Evolutionary conservation across 2,329 filamentous ascomycete species (phyloP), one percentile per base, ranked within the genome.

Genomic region (Cladorrhinum sp.): DNA sequence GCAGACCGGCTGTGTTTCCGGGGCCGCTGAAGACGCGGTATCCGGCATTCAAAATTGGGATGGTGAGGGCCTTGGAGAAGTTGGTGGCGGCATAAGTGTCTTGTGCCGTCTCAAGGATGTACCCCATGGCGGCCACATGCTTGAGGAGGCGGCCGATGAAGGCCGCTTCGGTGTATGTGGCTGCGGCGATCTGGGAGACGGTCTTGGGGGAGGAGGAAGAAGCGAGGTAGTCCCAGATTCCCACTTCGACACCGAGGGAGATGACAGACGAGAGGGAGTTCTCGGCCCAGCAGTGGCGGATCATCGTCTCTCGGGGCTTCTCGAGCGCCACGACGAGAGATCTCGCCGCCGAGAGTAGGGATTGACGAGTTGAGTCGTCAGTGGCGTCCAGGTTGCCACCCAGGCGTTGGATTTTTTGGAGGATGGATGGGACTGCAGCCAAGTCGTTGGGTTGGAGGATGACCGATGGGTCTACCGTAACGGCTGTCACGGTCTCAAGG

Each of bases 91-190:
- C 64, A 64, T 77, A 79, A 25, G 72, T 69, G 49, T 78, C 74
- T 0, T 61, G 55, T 0, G 66, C 73, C 0, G 69, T 68, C 61
- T 78, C 75, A 0, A 66, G 65, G 50, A 78, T 65, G 61, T 77
- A 75, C 0, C 76, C 76, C 72, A 77, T 76, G 0, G 75, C 71
- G 0, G 66, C 69, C 0, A 78, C 62, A 58, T 78, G 76, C 13
- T 72, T 67, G 66, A 78, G 66, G 29, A 78, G 63, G 8, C 74
- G 73, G 13, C 62, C 66, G 32, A 36, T 36, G 32, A 36, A 36
- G 32, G 32, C 32, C 12, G 32, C 32, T 13, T 36, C 32, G 32
- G 32, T 36, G 4, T 36, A 12, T 9, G 45, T 49, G 7, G 45
- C 45, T 10, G 18, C 22, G 18, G 45, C 45, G 18, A 49, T 49